Evolutionary conservation across 2,329 filamentous ascomycete genomes (phyloP).

Genomic region (Monosporascus sp.): DNA sequence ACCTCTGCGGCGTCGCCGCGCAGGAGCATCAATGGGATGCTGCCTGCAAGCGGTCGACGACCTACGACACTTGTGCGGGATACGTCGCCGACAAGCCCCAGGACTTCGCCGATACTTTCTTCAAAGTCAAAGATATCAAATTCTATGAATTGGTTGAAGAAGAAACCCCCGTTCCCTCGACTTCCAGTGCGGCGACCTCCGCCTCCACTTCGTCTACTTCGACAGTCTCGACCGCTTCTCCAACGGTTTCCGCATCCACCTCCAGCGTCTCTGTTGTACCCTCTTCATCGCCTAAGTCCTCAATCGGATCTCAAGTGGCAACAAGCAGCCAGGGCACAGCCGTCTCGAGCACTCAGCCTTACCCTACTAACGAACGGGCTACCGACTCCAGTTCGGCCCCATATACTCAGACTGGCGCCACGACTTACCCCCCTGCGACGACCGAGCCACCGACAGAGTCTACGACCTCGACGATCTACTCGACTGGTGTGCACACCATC

Average conservation of each 20-base stretch:
- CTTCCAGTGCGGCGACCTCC: neutral
- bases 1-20: constrained; percentile 14
- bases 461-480: constrained; percentile 29
- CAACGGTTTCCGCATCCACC: neutral
- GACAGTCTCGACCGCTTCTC: neutral
- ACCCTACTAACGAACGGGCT: neutral
- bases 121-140: constrained; percentile 18
- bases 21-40: constrained; percentile 15
- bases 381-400: neutral
- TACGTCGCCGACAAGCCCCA: constrained; percentile 14
- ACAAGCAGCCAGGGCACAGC: neutral
- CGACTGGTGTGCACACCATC: constrained; percentile 19
- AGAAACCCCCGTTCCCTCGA: neutral
- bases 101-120: constrained; percentile 13
- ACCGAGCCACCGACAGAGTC: constrained; percentile 4
- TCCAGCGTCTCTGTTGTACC: neutral
- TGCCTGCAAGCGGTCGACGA: constrained; percentile 15
- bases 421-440: neutral
- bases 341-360: neutral
- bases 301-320: neutral
- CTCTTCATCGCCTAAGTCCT: neutral
- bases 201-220: constrained; percentile 3
- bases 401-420: neutral
- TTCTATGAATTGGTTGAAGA: constrained; percentile 6
- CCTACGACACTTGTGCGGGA: constrained; percentile 10